phyloP scores from a whole-genome alignment of 2,329 filamentous ascomycete genomes.

The Penicillium sp. region DNA sequence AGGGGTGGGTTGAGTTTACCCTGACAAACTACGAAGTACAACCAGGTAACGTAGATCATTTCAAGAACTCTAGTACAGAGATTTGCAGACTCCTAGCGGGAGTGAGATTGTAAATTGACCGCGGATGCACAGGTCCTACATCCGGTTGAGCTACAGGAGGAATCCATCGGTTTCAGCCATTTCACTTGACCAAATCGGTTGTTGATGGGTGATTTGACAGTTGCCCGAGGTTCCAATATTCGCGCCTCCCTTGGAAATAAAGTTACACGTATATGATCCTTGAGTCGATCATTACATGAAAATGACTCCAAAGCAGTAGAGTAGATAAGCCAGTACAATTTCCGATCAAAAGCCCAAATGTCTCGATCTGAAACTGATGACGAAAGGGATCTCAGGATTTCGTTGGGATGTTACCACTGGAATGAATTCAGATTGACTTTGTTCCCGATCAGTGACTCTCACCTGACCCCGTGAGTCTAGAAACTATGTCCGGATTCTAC shows the following conservation, averaged over 20 bases:
- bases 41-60: neutral
- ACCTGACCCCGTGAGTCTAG: conserved; percentile 19
- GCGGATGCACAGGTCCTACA: conserved; percentile 22
- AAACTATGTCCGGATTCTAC: conserved; percentile 17
- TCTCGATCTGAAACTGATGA: neutral
- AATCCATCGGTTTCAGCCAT: conserved; percentile 11
- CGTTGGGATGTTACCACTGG: neutral
- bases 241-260: neutral
- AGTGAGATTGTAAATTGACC: conserved; percentile 14
- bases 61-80: neutral
- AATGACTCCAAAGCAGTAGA: neutral
- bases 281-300: neutral
- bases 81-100: conserved; percentile 1
- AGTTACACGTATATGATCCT: neutral
- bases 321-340: neutral
- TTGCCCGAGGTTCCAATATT: neutral
- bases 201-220: too few relatives aligned
- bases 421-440: conserved; percentile 17
- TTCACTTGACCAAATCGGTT: conserved; percentile 2
- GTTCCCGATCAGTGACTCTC: conserved; percentile 9
- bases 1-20: neutral
- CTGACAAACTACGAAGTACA: neutral
- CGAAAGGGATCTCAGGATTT: neutral
- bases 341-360: neutral
- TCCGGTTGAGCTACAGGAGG: conserved; percentile 19